phyloP scores from a whole-genome alignment of 1,139 yeast genomes.

The Pichia sp. region DNA sequence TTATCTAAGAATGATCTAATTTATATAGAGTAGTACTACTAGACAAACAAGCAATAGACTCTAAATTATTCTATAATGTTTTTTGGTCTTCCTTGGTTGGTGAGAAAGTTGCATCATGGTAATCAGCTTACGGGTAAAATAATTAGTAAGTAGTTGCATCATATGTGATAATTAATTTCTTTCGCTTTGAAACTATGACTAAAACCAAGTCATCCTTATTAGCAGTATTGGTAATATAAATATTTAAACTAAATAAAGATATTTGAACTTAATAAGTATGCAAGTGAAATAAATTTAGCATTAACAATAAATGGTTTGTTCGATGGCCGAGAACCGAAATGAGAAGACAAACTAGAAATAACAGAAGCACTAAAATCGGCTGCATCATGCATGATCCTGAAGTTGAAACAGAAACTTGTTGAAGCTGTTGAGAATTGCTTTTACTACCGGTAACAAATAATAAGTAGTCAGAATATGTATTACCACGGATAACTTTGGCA shows the following conservation, averaged over 20 bases:
- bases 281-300: slow-evolving; percentile 86
- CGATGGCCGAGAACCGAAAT: slow-evolving; percentile 79
- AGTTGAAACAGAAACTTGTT: slow-evolving; percentile 58
- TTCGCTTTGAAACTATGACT: slow-evolving; percentile 79
- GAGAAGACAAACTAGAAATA: slow-evolving; percentile 71
- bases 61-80: slow-evolving; percentile 73
- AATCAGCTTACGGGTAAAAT: slow-evolving; percentile 67
- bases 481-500: slow-evolving; percentile 45
- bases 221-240: slow-evolving; percentile 84
- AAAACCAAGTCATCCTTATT: slow-evolving; percentile 76
- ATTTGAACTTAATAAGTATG: slow-evolving; percentile 85
- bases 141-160: slow-evolving; percentile 81
- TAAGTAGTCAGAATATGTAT: slow-evolving; percentile 73
- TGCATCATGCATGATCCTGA: slow-evolving; percentile 81
- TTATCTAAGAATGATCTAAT: slow-evolving; percentile 61
- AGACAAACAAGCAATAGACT: slow-evolving; percentile 76
- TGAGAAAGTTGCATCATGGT: slow-evolving; percentile 61
- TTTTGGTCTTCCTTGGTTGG: slow-evolving; percentile 78
- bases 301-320: slow-evolving; percentile 84
- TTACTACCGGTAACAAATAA: slow-evolving; percentile 80
- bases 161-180: slow-evolving; percentile 77
- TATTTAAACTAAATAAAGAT: slow-evolving; percentile 75
- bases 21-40: slow-evolving; percentile 74
- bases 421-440: slow-evolving; percentile 54
- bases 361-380: slow-evolving; percentile 61